Base-by-base conservation (phyloP, 2,329 filamentous ascomycete species). In the Chrysosporium keratinophilum region DNA sequence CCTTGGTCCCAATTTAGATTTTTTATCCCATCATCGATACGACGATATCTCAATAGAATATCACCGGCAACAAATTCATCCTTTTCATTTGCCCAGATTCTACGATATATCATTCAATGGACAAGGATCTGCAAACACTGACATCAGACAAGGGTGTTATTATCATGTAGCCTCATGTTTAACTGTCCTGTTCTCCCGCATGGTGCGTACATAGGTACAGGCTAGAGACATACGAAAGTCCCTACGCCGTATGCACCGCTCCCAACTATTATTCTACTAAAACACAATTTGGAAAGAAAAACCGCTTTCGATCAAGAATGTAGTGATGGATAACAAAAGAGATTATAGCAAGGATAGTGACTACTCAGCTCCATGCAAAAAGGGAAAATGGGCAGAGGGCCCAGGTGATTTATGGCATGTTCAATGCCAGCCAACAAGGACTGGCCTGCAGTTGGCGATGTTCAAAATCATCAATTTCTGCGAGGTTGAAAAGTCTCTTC, bases 141-240 rank as follows among this genome's bases (percentile, higher is more conserved):
- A 40, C 12, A 40, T 14, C 37, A 9, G 39, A 19, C 9, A 9
- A 41, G 3, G 39, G 39, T 14, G 9, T 15, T 10, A 23, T 33
- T 9, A 33, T 15, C 43, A 28, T 34, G 23, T 33, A 3, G 10
- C 23, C 23, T 28, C 35, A 37, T 9, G 3, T 12, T 37, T 12
- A 12, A 37, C 10, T 37, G 35, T 33, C 17, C 35, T 35, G 31
- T 14, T 47, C 3, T 37, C 5, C 43, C 47, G n/a, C 31, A 23
- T 34, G 14, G n/a, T 17, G 5, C 41, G 47, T 28, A 44, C 12
- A 1, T 33, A 40, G 39, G 42, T 52, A 52, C 34, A 46, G 20
- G 43, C 23, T 33, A 46, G 19, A 44, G 31, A 44, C 40, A 51
- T 35, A 51, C 23, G 50, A 53, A 53, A 54, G 51, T 42, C 31